A percentile compares a stretch with the other conserved stretches of the same genome.
phyloP scores from a whole-genome alignment of 331 rosid genomes.

The Saraca asoca region DNA sequence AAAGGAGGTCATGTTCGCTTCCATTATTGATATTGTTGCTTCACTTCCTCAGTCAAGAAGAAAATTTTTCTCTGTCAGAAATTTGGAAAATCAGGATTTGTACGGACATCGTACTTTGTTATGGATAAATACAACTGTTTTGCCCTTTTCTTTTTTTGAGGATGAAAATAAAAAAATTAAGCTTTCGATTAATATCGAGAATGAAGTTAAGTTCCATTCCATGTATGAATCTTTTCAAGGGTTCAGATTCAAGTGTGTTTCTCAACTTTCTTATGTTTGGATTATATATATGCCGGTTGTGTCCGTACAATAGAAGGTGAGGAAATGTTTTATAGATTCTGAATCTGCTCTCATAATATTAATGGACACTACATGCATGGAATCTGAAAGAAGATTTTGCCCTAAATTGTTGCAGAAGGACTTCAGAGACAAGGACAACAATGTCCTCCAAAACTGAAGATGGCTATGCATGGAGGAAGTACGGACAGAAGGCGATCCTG shows the following conservation, averaged over 20 bases:
- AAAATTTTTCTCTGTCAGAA: background rate
- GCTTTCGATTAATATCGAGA: background rate
- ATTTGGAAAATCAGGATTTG: constrained; percentile 29
- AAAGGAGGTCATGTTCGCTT: constrained; percentile 57
- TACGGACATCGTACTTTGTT: constrained; percentile 36
- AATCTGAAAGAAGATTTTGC: background rate
- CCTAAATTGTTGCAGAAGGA: constrained; percentile 54
- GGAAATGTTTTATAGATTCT: background rate
- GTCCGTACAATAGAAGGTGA: background rate
- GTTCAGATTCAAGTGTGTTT: constrained; percentile 2
- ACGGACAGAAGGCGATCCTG: constrained; percentile 82
- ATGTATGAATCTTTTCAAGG: background rate
- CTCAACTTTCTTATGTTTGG: background rate
- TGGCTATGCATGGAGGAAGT: constrained; percentile 74
- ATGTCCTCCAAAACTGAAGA: constrained; percentile 47
- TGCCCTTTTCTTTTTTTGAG: background rate
- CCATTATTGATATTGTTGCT: constrained; percentile 10
- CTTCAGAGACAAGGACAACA: constrained; percentile 37
- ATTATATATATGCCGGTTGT: background rate
- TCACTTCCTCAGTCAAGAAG: background rate
- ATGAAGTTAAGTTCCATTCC: background rate
- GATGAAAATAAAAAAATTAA: background rate
- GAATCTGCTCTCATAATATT: background rate
- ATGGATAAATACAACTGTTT: background rate
- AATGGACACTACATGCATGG: constrained; percentile 32